Base-by-base conservation (phyloP, 768 basidiomycete species). In the Pleurotus eryngii region DNA sequence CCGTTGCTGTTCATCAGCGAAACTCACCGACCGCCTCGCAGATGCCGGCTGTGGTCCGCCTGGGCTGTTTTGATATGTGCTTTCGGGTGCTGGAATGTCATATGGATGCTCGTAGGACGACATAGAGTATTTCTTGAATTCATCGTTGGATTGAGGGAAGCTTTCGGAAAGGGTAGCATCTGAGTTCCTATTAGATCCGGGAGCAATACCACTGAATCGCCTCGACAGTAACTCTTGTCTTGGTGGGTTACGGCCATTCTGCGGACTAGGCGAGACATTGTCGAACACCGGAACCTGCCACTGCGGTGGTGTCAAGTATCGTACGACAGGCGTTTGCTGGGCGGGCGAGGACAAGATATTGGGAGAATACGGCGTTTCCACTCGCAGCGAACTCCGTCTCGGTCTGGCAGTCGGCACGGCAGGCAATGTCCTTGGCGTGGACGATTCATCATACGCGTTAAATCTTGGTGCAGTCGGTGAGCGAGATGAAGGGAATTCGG, bases 31-130 rank as follows among this genome's bases (percentile, higher is more conserved):
- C n/a, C 70, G 67, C 51, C 67, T 67, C 8, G 63, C 42, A 57
- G 64, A 60, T 38, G 67, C 65, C 53, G 68, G 70, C 40, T 61
- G 62, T 55, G 67, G 64, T 45, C 51, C 63, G 12, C 57, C 60
- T 43, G 58, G 62, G 35, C 54, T 61, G 4, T 58, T 57, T 56
- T 67, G 57, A 59, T 82, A 80, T 3, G 73, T 75, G 56, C 71
- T 68, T 39, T 70, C 66, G 2, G 86, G 87, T 2, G 83, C 76
- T 15, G 71, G 72, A 42, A 89, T 85, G 46, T 85, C 82, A 60
- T 85, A 79, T 8, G 85, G 84, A 59, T 87, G 84, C 49, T 76
- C 71, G 69, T 83, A 81, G 3, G 84, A 83, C 15, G 83, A 80
- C 46, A 84, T 65, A 0, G 81, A 75, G 57, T 74, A 81, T 64